Base-by-base conservation (phyloP, 2,329 filamentous ascomycete genomes). In the Neurospora sp. region DNA sequence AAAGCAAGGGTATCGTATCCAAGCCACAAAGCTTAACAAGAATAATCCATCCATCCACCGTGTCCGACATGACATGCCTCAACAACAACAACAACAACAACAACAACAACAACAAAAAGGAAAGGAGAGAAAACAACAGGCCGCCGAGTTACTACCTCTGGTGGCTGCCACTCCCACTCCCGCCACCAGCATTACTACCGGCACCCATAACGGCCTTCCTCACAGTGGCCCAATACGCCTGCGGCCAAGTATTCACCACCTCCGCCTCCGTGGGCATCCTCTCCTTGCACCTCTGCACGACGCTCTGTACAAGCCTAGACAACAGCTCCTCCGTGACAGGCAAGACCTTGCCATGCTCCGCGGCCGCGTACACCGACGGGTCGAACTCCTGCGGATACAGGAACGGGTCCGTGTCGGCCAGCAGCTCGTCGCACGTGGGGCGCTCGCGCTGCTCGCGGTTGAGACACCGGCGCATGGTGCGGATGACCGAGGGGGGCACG, bases 291-390 rank as follows among this genome's bases (percentile, higher is more conserved):
- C 87, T 83, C 19, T 83, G 80, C 17, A 88, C 87, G 23, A 90
- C 87, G 75, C 86, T 89, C 78, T 89, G 85, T 71, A 90, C 85
- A 73, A 90, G 88, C 66, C 87, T 81, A 39, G 84, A 84, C 38
- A 90, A 82, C 68, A 90, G 79, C 74, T 90, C 88, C 76, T 90
- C 87, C 19, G 87, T 86, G 68, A 90, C 84, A 4, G 88, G 87
- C 17, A 90, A 78, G 11, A 86, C 82, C 71, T 83, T 83, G 15
- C 85, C 85, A 28, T 76, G 74, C 13, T 75, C 73, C 2, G 67
- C 74, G 69, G 70, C 73, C 40, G 73, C 70, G 40, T 73, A 72
- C 8, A 76, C 72, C 6, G 73, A 70, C 8, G 75, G 72, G 66
- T 82, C 80, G 8, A 85, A 80, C 76, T 89, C 87, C 40, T 82